Evolutionary conservation across 495 filamentous ascomycete genomes (phyloP).

Genomic region (Hypoxylon lienhwacheense): DNA sequence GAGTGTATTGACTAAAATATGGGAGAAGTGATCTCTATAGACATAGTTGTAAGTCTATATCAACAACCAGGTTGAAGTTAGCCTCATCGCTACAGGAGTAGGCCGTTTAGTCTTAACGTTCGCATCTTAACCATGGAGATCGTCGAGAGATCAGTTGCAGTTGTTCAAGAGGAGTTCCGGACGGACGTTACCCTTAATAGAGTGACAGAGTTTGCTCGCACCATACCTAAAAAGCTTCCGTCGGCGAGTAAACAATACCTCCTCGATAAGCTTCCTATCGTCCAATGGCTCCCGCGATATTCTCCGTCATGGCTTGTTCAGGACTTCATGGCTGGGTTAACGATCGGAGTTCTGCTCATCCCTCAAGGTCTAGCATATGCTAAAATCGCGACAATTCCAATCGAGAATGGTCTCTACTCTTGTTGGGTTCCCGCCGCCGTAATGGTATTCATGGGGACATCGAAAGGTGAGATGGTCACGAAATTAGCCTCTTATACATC

Average conservation of each 20-base stretch:
- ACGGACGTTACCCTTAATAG: slow-evolving; percentile 45
- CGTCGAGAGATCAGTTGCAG: slow-evolving; percentile 17
- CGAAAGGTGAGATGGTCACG: slow-evolving; percentile 48
- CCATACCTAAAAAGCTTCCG: slow-evolving; percentile 40
- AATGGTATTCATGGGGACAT: slow-evolving; percentile 58
- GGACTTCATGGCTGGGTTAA: slow-evolving; percentile 54
- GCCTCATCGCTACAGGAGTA: slow-evolving; percentile 1
- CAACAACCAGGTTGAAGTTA: slow-evolving; percentile 14
- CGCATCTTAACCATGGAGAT: slow-evolving; percentile 13
- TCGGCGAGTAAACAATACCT: slow-evolving; percentile 48
- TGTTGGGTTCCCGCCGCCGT: slow-evolving; percentile 55
- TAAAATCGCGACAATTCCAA: slow-evolving; percentile 56
- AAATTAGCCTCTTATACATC: not conserved
- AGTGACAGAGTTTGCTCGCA: slow-evolving; percentile 36
- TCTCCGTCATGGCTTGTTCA: slow-evolving; percentile 51
- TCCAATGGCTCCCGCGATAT: slow-evolving; percentile 55
- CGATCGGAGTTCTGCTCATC: slow-evolving; percentile 55
- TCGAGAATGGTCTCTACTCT: slow-evolving; percentile 55
- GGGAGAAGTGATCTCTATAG: slow-evolving; percentile 8
- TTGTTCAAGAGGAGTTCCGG: slow-evolving; percentile 36
- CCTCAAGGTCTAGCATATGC: slow-evolving; percentile 56
- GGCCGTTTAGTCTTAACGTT: not conserved
- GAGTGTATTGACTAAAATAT: not conserved
- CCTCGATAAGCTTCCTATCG: slow-evolving; percentile 55
- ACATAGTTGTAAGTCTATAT: slow-evolving; percentile 19